Evolutionary conservation across 805 yeast species (phyloP).

Genomic region (Komagataella pseudopastoris): DNA sequence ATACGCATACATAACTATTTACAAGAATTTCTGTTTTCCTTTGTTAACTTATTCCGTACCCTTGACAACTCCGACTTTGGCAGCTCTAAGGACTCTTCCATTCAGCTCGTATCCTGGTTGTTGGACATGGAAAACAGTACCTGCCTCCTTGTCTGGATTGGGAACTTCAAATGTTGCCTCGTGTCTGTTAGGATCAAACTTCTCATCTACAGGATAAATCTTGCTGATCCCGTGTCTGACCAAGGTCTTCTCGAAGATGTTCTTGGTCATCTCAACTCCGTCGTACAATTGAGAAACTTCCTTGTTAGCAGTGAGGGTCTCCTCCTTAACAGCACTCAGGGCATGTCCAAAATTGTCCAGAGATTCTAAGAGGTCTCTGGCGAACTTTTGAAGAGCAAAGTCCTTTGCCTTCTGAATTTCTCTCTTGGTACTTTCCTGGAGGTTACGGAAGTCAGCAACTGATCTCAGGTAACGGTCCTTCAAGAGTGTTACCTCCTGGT

Average conservation of each 20-base stretch:
- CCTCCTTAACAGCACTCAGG: conserved; percentile 53
- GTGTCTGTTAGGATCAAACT: conserved; percentile 82
- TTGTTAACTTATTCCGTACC: conserved; percentile 19
- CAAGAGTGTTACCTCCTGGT: conserved; percentile 64
- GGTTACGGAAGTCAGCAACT: conserved; percentile 83
- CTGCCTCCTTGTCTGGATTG: conserved; percentile 80
- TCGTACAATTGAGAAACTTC: conserved; percentile 69
- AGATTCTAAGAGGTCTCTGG: conserved; percentile 79
- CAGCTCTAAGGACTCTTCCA: conserved; percentile 84
- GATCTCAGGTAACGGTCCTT: conserved; percentile 76
- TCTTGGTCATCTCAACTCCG: conserved; percentile 85
- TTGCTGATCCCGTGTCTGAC: conserved; percentile 67
- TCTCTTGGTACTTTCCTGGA: conserved; percentile 81
- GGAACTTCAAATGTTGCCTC: conserved; percentile 88
- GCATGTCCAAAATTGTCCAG: conserved; percentile 88
- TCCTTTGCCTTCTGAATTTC: conserved; percentile 81
- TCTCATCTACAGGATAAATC: conserved; percentile 73
- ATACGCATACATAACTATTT: neutral
- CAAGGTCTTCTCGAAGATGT: conserved; percentile 74
- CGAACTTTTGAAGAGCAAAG: conserved; percentile 85
- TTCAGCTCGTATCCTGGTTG: conserved; percentile 81
- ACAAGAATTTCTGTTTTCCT: neutral
- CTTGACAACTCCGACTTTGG: conserved; percentile 90
- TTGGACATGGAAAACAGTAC: conserved; percentile 86
- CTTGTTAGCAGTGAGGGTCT: conserved; percentile 38